Base-by-base conservation (phyloP, 2,329 filamentous ascomycete genomes). In the Neonectria hederae region DNA sequence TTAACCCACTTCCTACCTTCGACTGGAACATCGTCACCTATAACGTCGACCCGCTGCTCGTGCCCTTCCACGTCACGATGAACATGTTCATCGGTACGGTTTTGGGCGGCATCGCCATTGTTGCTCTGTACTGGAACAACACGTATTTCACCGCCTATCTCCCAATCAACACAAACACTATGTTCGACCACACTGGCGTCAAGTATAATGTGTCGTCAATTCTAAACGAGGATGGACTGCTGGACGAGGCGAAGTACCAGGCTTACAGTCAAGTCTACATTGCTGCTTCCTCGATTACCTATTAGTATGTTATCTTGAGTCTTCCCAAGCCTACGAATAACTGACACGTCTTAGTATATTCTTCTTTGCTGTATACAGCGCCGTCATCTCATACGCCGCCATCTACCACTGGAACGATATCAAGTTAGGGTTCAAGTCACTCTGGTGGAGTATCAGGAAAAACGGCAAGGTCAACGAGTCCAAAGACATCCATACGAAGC, bases 1-100 rank as follows among this genome's bases (percentile, higher is more conserved):
- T 83, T 73, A 86, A 84, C 66, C 84, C 82, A 0, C 69, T 84
- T 5, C 81, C 84, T 0, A 85, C 80, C 0, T 84, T 84, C 38
- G 84, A 86, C 72, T 84, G 82, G 78, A 86, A 85, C 53, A 45
- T 72, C 1, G 67, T 54, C 5, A 72, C 70, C 0, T 68, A 71
- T 14, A 58, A 72, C 13, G 32, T 67, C 1, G 70, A 72, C 1
- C 70, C 70, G 0, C 54, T 72, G 0, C 2, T 73, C 0, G 70
- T 79, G 2, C 82, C 82, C 0, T 83, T 83, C 54, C 82, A 82
- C 61, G 76, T 76, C 7, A 68, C 80, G 59, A 9, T 78, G 58
- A 73, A 83, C 72, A 65, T 74, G 60, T 75, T 78, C 58, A 61
- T 81, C 56, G 74, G 77, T 56, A 65, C 76, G 0, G 42, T 80